A percentile compares a stretch with the other conserved stretches of the same genome.
Conservation (phyloP, 176 grass and related monocot genomes). For the Puccinellia tenuiflora region DNA sequence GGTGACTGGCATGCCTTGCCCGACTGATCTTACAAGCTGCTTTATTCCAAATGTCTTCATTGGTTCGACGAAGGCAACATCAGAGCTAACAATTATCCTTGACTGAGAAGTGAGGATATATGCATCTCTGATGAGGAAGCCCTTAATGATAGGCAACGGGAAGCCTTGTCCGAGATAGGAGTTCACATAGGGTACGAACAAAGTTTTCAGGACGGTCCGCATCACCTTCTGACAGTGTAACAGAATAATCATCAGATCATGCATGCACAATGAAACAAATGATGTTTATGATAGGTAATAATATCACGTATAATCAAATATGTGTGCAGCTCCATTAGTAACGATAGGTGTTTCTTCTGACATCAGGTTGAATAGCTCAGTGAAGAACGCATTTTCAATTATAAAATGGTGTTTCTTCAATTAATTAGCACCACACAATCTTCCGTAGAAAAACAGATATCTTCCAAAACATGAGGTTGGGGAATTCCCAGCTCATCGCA, state of each 20-base stretch:
- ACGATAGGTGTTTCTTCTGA: not conserved
- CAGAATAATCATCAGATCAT: constrained; percentile 16
- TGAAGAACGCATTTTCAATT: not conserved
- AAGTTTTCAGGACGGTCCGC: constrained; percentile 51
- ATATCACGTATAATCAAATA: not conserved
- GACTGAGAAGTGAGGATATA: constrained; percentile 59
- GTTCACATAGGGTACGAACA: constrained; percentile 85
- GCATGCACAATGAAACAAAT: constrained; percentile 3
- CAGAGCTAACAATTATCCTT: constrained; percentile 60
- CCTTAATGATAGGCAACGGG: constrained; percentile 66
- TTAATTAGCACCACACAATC: not conserved
- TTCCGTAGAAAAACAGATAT: not conserved
- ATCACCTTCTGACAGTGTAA: constrained; percentile 39
- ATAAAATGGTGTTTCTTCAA: not conserved
- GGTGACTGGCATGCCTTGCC: not conserved
- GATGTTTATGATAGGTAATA: not conserved
- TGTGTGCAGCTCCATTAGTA: not conserved
- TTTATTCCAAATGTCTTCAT: not conserved
- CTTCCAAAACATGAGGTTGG: not conserved
- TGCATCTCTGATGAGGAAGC: constrained; percentile 64
- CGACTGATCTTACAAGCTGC: not conserved
- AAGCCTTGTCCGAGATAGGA: constrained; percentile 59
- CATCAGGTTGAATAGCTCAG: not conserved
- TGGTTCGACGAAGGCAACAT: constrained; percentile 46
- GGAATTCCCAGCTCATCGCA: not conserved